Base-by-base conservation (phyloP, 768 basidiomycete genomes). In the Leccinum sublutescens region DNA sequence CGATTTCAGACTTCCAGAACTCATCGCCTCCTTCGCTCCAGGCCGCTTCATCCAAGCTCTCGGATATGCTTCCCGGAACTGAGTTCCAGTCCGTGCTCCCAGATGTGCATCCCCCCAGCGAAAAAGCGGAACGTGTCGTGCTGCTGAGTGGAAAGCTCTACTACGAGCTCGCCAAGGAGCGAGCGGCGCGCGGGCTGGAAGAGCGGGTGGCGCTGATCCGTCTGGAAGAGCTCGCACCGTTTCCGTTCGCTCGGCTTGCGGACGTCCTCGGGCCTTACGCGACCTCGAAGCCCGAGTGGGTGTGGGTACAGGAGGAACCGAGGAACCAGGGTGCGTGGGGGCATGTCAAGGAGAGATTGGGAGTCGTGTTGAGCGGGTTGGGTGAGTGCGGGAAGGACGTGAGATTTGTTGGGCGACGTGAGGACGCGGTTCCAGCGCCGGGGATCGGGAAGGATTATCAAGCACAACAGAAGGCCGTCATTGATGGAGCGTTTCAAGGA, bases 281-380 rank as follows among this genome's bases (percentile, higher is more conserved):
- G 0, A 59, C 67, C 17, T 80, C 74, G 33, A 45, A 29, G n/a
- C 31, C 51, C 1, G 72, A 64, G 27, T 74, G 63, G 65, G 49
- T 81, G 8, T 96, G 89, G 85, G 77, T 91, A 17, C 94, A 97
- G 70, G 94, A 95, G 68, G 94, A 95, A 68, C 87, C 93, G 3
- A 83, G 78, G 68, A 96, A 97, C 68, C 93, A 95, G 72, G 94
- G 94, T 2, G 84, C 88, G 2, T 95, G 81, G 78, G 71, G 76
- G 12, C 88, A 91, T 74, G 88, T 92, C 47, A 71, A 70, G 38
- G 77, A 77, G 2, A 77, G 93, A 63, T 73, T 93, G 56, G 75
- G 75, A 6, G 68, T 62, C 21, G 80, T 92, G 31, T 68, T 93
- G 64, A 70, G 72, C 21, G 73, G 64, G 49, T 60, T 75, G 72